Evolutionary conservation across 2,329 filamentous ascomycete species (phyloP).

Genomic region (Sporothrix schenckii): DNA sequence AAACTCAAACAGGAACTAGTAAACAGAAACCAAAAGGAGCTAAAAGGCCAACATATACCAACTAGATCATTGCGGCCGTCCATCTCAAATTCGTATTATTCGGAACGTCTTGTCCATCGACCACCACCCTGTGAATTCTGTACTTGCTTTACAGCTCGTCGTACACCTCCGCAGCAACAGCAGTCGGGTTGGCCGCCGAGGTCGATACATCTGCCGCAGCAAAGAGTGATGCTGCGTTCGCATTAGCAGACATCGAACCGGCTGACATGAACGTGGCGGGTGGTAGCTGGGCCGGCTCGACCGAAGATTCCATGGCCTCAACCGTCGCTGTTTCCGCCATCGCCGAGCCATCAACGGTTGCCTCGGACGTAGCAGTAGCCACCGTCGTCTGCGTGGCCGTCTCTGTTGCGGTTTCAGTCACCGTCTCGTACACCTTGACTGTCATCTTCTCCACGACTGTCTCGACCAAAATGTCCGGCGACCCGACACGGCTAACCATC

Average conservation of each 20-base stretch:
- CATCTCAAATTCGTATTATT: constrained; percentile 4
- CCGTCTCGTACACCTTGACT: constrained; percentile 38
- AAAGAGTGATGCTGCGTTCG: neutral
- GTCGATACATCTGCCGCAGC: neutral
- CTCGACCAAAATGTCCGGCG: constrained; percentile 28
- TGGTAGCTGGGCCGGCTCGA: neutral
- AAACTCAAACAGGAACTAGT: too few species aligned
- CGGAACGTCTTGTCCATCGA: neutral
- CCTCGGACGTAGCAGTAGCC: neutral
- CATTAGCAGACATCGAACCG: neutral
- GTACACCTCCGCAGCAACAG: neutral
- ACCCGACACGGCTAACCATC: neutral
- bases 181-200: neutral
- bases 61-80: neutral
- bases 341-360: neutral
- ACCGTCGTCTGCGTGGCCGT: constrained; percentile 34
- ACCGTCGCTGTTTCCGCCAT: neutral
- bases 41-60: neutral
- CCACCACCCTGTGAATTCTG: neutral
- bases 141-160: constrained; percentile 13
- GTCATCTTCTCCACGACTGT: constrained; percentile 38
- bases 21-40: neutral
- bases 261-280: neutral
- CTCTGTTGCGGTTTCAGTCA: constrained; percentile 39
- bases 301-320: neutral